Base-by-base conservation (phyloP, 345 rosid genomes). In the Psidium friedrichsthalianum region DNA sequence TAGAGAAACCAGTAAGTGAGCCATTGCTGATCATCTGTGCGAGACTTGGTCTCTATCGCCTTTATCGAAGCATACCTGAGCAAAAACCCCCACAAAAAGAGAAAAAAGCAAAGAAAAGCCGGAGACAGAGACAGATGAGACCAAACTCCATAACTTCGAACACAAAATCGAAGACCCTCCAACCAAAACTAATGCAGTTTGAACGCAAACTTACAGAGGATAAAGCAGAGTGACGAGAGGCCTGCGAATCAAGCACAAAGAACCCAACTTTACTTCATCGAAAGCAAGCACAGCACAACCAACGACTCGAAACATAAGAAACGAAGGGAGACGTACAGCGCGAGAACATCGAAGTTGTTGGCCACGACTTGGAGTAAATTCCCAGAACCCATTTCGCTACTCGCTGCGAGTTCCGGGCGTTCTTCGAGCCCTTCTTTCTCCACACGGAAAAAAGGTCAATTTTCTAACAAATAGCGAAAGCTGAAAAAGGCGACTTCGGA, bases 1-100 rank as follows among this genome's bases (percentile, higher is more conserved):
- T 97, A 96, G 55, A 97, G 96, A 81, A 97, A 95, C 98, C 99
- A 96, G 85, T 97, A 97, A 53, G 99, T 94, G 56, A 97, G 95
- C 99, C 99, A 96, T 76, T 97, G 99, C 87, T 93, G 91, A 88
- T 97, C 99, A 90, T 96, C 99, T 27, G 89, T 88, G 10, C 88
- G 94, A 84, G 99, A 94, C 82, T 91, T 94, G 47, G 96, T 94
- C 93, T 97, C 98, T 88, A 94, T 95, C 69, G 98, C 99, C 88
- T 90, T 90, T 2, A 97, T 88, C 18, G 99, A 94, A 42, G 98
- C 99, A 88, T 95, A 95, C 78, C 98, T 97, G 90, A 29, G 12
- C 44, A 87, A 83, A 89, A 11, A 36, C 2, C 36, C 32, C 51
- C 24, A 83, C 49, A 5, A 6, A 7, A 18, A 54, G 57, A 57